Conservation (phyloP, 2,329 filamentous ascomycete genomes). For the Beauveria asiatica region DNA sequence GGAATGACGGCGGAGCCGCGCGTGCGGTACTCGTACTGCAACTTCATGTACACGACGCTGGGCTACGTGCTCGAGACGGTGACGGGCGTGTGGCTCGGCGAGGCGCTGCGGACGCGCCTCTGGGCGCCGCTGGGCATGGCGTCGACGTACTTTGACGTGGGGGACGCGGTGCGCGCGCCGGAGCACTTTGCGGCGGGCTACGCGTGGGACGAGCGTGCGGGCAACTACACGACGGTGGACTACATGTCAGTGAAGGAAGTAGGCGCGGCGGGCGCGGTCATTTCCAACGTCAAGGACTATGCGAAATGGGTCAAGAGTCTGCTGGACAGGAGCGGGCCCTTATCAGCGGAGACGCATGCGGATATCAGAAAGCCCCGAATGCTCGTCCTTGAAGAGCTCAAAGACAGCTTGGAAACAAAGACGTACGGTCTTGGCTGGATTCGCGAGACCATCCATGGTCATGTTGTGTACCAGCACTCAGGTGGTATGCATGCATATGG, state of each 20-base stretch:
- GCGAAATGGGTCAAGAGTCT: constrained; percentile 22
- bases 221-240: constrained; percentile 18
- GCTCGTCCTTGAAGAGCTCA: constrained; percentile 21
- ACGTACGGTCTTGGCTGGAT: constrained; percentile 25
- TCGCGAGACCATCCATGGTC: constrained; percentile 18
- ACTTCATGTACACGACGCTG: constrained; percentile 35
- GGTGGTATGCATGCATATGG: constrained; percentile 22
- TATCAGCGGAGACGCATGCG: constrained; percentile 16
- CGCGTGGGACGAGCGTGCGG: constrained; percentile 21
- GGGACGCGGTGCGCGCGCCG: constrained; percentile 13
- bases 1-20: constrained; percentile 32
- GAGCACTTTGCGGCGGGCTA: constrained; percentile 29
- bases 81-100: constrained; percentile 23
- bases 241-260: constrained; percentile 20
- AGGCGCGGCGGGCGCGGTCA: constrained; percentile 32
- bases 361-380: constrained; percentile 22
- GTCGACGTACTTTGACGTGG: constrained; percentile 27
- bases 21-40: constrained; percentile 34
- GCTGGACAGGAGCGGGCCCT: constrained; percentile 17
- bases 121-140: constrained; percentile 34
- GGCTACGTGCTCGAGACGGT: constrained; percentile 32
- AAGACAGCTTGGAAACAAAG: constrained; percentile 14
- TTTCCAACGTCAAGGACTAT: constrained; percentile 30
- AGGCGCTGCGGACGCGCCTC: constrained; percentile 28
- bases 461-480: constrained; percentile 22